A percentile compares a stretch with the other conserved stretches of the same genome.
Conservation (phyloP, 148 eudicot species). For the Silene latifolia region DNA sequence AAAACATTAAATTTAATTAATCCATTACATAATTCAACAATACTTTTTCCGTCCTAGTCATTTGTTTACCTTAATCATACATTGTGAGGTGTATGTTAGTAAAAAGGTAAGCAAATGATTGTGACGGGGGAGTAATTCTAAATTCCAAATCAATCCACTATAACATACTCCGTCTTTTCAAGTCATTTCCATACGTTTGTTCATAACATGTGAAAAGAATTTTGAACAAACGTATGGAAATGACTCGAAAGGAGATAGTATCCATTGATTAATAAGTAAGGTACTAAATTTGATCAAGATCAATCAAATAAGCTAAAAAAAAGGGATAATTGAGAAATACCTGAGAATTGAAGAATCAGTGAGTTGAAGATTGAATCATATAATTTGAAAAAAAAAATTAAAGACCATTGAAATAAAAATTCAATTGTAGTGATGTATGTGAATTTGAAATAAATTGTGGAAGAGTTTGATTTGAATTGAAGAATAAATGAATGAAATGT, state of each 20-base stretch:
- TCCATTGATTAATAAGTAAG: not conserved
- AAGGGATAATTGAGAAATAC: slow-evolving; percentile 5
- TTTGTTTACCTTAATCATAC: no score
- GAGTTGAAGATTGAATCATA: not conserved
- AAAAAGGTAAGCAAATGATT: no score
- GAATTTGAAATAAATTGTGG: slow-evolving; percentile 8
- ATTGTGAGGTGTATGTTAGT: no score
- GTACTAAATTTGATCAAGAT: slow-evolving; percentile 3
- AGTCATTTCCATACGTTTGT: no score
- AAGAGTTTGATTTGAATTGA: not conserved
- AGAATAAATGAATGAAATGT: not conserved
- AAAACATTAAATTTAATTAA: slow-evolving; percentile 18
- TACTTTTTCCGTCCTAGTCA: no score
- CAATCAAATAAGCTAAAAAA: not conserved
- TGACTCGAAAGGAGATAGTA: no score
- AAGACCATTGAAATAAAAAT: not conserved
- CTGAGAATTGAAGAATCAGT: slow-evolving; percentile 19
- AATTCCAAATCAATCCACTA: not conserved
- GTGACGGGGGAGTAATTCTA: not conserved
- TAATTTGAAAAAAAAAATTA: not conserved
- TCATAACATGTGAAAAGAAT: no score
- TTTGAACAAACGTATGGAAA: no score
- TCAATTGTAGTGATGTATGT: not conserved
- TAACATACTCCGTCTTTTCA: no score
- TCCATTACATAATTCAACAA: slow-evolving; percentile 1